Conservation (phyloP, 1,284 basidiomycete species). For the Golubevia sp. region DNA sequence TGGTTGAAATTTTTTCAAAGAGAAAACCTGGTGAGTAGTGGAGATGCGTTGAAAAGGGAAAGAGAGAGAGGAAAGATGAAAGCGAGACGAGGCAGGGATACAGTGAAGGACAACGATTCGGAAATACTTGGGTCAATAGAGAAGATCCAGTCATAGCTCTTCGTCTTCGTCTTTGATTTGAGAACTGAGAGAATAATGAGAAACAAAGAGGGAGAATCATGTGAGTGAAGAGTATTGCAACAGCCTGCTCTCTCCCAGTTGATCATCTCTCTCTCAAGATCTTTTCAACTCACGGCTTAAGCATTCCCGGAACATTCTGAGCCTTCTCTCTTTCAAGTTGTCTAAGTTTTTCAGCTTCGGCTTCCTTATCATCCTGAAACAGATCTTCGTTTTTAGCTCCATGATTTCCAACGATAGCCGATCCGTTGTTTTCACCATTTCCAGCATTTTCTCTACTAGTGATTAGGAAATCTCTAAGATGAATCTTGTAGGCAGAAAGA, state of each 20-base stretch:
- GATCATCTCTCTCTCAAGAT: slow-evolving; percentile 42
- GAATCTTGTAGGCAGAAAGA: slow-evolving; percentile 71
- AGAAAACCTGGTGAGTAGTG: too few species aligned
- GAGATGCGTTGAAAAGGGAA: too few species aligned
- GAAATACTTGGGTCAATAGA: too few species aligned
- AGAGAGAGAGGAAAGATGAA: too few species aligned
- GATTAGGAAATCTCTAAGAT: slow-evolving; percentile 74
- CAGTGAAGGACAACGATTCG: too few species aligned
- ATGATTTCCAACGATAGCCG: slow-evolving; percentile 21
- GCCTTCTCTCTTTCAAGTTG: slow-evolving; percentile 84
- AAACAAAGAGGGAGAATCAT: too few species aligned
- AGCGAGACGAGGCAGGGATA: too few species aligned
- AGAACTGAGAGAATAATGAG: slow-evolving; percentile 62
- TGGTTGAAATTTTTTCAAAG: too few species aligned
- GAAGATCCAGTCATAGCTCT: slow-evolving; percentile 64
- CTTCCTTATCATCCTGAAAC: slow-evolving; percentile 93
- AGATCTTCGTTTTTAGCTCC: slow-evolving; percentile 77
- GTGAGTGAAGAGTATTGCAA: too few species aligned
- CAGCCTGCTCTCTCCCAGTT: slow-evolving; percentile 49
- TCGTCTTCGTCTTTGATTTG: slow-evolving; percentile 85
- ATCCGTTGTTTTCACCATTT: too few species aligned
- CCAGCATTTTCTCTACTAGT: slow-evolving; percentile 66
- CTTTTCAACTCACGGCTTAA: slow-evolving; percentile 71
- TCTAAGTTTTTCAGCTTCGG: slow-evolving; percentile 72
- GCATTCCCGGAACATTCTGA: slow-evolving; percentile 95